Evolutionary conservation across 768 basidiomycete species (phyloP).

Genomic region (Russula sp.): DNA sequence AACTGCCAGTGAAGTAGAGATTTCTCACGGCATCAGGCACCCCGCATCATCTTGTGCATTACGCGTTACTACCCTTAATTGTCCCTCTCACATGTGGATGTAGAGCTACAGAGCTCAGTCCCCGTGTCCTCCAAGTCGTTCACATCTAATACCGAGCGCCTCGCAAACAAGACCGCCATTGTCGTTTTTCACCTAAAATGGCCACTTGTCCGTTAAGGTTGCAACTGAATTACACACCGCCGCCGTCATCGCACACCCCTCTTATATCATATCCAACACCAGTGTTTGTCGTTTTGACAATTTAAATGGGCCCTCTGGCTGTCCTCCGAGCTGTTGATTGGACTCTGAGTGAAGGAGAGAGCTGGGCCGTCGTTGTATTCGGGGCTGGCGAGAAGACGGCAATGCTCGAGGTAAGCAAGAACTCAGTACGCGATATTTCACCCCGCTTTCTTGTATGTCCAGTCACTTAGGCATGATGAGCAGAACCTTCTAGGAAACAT

Average conservation of each 20-base stretch:
- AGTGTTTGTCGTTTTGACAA: constrained; percentile 61
- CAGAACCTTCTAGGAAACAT: constrained; percentile 70
- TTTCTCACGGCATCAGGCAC: no score
- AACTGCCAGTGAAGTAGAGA: no score
- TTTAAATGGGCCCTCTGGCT: constrained; percentile 43
- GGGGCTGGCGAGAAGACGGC: constrained; percentile 59
- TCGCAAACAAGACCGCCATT: no score
- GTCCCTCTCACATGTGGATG: no score
- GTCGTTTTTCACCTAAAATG: no score
- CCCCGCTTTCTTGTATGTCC: not conserved
- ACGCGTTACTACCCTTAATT: no score
- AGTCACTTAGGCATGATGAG: not conserved
- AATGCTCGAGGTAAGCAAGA: constrained; percentile 57
- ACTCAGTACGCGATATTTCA: not conserved
- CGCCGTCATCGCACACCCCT: not conserved
- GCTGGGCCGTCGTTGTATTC: constrained; percentile 73
- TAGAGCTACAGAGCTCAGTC: no score
- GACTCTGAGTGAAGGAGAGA: constrained; percentile 59
- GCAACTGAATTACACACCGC: not conserved
- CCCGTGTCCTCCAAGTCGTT: no score
- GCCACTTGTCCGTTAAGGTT: no score
- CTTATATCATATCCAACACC: constrained; percentile 36
- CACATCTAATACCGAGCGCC: no score
- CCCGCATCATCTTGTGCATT: no score
- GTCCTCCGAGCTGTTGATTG: constrained; percentile 55